Evolutionary conservation across 2,329 filamentous ascomycete genomes (phyloP).

Genomic region (Diaporthe sp.): DNA sequence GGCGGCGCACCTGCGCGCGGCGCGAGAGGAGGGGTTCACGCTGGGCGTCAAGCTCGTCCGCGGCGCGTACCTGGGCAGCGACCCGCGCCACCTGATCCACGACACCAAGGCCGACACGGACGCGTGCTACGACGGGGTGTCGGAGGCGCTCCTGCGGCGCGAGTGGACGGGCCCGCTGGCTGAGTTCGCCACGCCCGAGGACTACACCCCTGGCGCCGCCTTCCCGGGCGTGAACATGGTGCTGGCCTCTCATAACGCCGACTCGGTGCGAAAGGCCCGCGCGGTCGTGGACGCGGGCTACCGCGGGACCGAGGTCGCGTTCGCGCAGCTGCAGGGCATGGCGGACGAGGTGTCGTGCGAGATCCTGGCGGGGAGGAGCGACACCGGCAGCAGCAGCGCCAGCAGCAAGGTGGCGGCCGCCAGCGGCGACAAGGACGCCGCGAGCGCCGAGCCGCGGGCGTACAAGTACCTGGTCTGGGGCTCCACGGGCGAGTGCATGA

Average conservation of each 20-base stretch:
- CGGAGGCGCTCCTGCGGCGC: slow-evolving; percentile 73
- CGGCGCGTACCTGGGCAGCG: slow-evolving; percentile 77
- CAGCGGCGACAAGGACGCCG: slow-evolving; percentile 26
- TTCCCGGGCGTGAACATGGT: slow-evolving; percentile 74
- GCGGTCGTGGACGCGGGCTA: slow-evolving; percentile 58
- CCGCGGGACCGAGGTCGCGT: slow-evolving; percentile 59
- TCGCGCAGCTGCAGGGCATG: slow-evolving; percentile 93
- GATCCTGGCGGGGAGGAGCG: slow-evolving; percentile 48
- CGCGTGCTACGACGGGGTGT: slow-evolving; percentile 76
- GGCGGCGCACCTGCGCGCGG: slow-evolving; percentile 67
- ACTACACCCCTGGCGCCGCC: slow-evolving; percentile 43
- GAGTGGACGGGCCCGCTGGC: slow-evolving; percentile 67
- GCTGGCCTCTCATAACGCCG: slow-evolving; percentile 85
- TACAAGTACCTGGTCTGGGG: slow-evolving; percentile 80
- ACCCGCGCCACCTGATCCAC: slow-evolving; percentile 77
- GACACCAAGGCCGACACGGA: slow-evolving; percentile 79
- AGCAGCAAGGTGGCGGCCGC: not conserved
- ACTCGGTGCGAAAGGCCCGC: slow-evolving; percentile 71
- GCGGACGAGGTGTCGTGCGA: slow-evolving; percentile 88
- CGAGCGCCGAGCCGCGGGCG: slow-evolving; percentile 47
- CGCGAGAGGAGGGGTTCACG: slow-evolving; percentile 69
- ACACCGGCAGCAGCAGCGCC: not conserved
- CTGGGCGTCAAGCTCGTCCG: slow-evolving; percentile 81
- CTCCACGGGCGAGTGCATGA: slow-evolving; percentile 83
- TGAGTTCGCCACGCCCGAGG: slow-evolving; percentile 45